Percentiles rank a stretch among this genome's conserved stretches.
Evolutionary conservation across 139 green algal species (phyloP).

Genomic region (Trebouxia sp.): DNA sequence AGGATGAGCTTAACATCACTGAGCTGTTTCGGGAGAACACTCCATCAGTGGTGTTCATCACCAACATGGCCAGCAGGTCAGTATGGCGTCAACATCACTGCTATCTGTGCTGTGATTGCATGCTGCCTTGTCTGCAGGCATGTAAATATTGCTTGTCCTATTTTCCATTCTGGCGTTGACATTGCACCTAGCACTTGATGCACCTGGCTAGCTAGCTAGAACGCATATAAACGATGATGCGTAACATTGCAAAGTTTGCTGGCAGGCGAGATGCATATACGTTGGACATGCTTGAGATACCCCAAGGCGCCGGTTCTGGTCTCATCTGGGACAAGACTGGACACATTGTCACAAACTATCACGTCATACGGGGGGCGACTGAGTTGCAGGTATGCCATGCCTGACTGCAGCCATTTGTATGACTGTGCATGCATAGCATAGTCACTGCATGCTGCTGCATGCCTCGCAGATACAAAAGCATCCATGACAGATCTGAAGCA

Average conservation of each 20-base stretch:
- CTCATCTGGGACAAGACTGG: slow-evolving; percentile 68
- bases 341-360: slow-evolving; percentile 73
- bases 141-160: not conserved
- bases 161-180: not conserved
- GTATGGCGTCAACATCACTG: not conserved
- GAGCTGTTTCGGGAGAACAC: slow-evolving; percentile 65
- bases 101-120: not conserved
- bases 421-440: not conserved
- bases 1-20: slow-evolving; percentile 55
- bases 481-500: too few relatives aligned
- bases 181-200: too few relatives aligned
- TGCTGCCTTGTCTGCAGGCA: not conserved
- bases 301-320: slow-evolving; percentile 67
- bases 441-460: too few relatives aligned
- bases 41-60: slow-evolving; percentile 77
- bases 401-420: too few relatives aligned
- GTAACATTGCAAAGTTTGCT: too few relatives aligned
- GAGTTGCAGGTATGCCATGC: slow-evolving; percentile 40
- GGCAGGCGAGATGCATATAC: slow-evolving; percentile 71
- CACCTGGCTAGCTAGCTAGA: too few relatives aligned
- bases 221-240: too few relatives aligned
- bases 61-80: slow-evolving; percentile 56
- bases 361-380: slow-evolving; percentile 65
- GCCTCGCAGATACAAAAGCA: too few relatives aligned
- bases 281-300: slow-evolving; percentile 67